These are phyloP conservation scores for Solanum etuberosum DNA, from an alignment of 257 asterid species.

Conservation along the genomic window DNA sequence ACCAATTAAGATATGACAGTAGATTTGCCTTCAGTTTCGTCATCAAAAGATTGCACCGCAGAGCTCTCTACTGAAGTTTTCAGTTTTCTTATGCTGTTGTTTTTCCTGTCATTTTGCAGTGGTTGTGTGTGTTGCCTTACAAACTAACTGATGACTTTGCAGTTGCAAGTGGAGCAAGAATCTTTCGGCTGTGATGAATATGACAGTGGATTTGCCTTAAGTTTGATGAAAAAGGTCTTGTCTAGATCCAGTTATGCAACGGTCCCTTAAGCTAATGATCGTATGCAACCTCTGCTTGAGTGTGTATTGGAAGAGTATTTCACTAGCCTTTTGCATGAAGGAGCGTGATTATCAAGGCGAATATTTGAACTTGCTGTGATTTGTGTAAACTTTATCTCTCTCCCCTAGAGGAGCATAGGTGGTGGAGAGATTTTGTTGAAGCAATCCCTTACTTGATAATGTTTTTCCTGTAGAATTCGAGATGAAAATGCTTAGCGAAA, in stretches of 20 bases:
- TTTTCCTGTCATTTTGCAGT: no score
- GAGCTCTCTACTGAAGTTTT: constrained; percentile 35
- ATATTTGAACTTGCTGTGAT: background rate
- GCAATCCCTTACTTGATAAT: background rate
- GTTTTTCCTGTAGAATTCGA: background rate
- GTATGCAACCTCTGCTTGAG: constrained; percentile 38
- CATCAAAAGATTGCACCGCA: constrained; percentile 9
- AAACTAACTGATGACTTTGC: constrained; percentile 19
- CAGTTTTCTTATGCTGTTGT: constrained; percentile 12
- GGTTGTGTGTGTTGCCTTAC: constrained; percentile 5
- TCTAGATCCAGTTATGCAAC: constrained; percentile 2
- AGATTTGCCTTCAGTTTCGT: constrained; percentile 11
- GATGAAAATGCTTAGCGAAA: background rate
- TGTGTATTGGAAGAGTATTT: constrained; percentile 29
- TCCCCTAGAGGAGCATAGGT: background rate
- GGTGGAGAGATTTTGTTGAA: background rate
- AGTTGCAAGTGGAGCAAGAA: constrained; percentile 40
- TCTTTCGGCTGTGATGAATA: constrained; percentile 29
- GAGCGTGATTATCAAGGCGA: constrained; percentile 44
- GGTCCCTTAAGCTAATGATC: constrained; percentile 11
- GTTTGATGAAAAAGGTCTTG: constrained; percentile 19
- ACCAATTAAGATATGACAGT: background rate
- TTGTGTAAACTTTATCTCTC: background rate
- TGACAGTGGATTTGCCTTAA: constrained; percentile 14
- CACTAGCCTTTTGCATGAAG: constrained; percentile 41